Evolutionary conservation across 2,329 filamentous ascomycete genomes (phyloP).

Genomic region (Colletotrichum sp.): DNA sequence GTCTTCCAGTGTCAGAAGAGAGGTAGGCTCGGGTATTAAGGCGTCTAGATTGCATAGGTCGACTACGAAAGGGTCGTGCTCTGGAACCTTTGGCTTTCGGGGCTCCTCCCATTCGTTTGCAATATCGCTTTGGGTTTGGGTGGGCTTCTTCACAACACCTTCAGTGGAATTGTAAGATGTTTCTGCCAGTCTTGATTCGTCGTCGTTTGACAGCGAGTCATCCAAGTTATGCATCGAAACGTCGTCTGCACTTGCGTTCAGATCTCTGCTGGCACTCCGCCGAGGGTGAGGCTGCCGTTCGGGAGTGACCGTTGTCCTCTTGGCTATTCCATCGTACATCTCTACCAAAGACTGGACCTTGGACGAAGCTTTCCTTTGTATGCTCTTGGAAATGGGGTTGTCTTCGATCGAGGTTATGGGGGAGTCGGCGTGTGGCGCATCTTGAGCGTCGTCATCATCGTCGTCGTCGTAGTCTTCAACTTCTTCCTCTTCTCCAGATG

Average conservation of each 20-base stretch:
- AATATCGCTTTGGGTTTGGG: neutral
- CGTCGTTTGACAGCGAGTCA: neutral
- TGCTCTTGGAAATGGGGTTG: constrained; percentile 22
- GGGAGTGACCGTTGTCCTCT: constrained; percentile 2
- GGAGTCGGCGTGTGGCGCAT: constrained; percentile 33
- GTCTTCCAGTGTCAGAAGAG: neutral
- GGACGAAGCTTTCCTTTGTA: constrained; percentile 14
- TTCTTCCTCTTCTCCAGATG: neutral
- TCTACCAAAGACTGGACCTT: constrained; percentile 57
- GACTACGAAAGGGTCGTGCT: constrained; percentile 26
- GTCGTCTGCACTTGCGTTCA: neutral
- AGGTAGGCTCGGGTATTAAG: constrained; percentile 33
- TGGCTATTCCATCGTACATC: constrained; percentile 51
- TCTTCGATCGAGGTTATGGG: constrained; percentile 51
- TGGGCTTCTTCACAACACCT: too few species aligned
- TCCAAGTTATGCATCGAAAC: neutral
- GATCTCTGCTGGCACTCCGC: constrained; percentile 7
- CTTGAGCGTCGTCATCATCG: constrained; percentile 21
- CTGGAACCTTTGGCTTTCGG: neutral
- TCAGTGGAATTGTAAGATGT: neutral
- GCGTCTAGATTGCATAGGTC: constrained; percentile 36
- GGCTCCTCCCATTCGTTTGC: neutral
- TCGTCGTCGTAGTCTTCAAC: constrained; percentile 3
- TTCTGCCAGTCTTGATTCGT: neutral
- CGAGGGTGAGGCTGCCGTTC: neutral